These are phyloP conservation scores for Turnera subulata DNA, from an alignment of 345 rosid species.

Conservation along the genomic window DNA sequence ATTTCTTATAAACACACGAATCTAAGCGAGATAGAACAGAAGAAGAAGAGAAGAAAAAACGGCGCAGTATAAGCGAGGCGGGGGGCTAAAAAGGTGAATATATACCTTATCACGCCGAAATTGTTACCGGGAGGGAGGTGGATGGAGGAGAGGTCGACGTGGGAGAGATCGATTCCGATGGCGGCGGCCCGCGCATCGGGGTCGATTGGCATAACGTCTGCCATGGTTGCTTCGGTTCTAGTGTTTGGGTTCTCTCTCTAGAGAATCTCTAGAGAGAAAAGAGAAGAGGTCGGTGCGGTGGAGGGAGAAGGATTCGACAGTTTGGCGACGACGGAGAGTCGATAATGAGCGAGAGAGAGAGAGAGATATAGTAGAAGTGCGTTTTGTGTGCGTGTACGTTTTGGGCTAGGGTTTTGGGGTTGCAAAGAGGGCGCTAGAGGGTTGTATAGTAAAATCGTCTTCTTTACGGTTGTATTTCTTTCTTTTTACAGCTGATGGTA, in stretches of 20 bases:
- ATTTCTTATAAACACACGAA: no score
- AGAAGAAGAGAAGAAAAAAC: no score
- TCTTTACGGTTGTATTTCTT: no score
- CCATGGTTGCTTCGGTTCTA: constrained; percentile 38
- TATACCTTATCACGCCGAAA: constrained; percentile 64
- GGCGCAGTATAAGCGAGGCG: no score
- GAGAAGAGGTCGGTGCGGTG: background rate
- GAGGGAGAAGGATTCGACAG: background rate
- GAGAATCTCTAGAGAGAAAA: constrained; percentile 9
- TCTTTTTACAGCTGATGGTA: no score
- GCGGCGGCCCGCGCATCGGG: constrained; percentile 45
- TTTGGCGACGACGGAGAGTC: background rate
- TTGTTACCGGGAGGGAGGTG: constrained; percentile 65
- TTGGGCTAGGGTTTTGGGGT: no score
- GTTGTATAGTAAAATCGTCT: no score
- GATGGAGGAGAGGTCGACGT: constrained; percentile 49
- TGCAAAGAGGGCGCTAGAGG: no score
- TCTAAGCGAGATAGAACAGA: no score
- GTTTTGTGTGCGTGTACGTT: no score
- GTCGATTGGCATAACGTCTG: constrained; percentile 38
- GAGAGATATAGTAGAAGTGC: no score
- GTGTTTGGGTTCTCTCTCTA: constrained; percentile 8
- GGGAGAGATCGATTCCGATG: constrained; percentile 56
- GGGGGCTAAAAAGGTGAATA: background rate
- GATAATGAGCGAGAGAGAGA: background rate